phyloP scores from a whole-genome alignment of 2,329 filamentous ascomycete genomes.

The Boeremia exigua region DNA sequence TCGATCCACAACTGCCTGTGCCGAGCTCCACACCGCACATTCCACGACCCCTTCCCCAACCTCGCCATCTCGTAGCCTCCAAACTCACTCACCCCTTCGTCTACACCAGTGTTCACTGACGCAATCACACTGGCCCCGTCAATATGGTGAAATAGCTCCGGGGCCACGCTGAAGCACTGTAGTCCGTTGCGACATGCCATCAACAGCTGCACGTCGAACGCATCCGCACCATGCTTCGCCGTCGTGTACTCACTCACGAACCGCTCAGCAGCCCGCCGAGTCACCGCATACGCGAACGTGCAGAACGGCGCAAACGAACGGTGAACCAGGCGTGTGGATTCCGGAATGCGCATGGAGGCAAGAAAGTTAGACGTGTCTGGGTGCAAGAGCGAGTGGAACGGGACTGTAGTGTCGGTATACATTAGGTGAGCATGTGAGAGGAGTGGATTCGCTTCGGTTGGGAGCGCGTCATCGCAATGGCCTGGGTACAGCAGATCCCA shows the following conservation, averaged over 20 bases:
- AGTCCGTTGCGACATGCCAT: constrained; percentile 48
- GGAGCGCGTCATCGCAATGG: constrained; percentile 48
- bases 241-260: constrained; percentile 33
- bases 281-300: constrained; percentile 51
- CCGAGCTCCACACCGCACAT: constrained; percentile 21
- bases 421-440: background rate
- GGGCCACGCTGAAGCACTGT: constrained; percentile 46
- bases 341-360: constrained; percentile 9
- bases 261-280: constrained; percentile 36
- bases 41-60: constrained; percentile 19
- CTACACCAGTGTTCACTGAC: no score
- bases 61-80: background rate
- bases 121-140: constrained; percentile 35
- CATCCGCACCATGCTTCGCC: constrained; percentile 24
- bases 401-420: background rate
- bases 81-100: constrained; percentile 5
- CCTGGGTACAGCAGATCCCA: constrained; percentile 52
- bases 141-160: constrained; percentile 51
- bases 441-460: constrained; percentile 23
- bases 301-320: constrained; percentile 46
- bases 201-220: constrained; percentile 50
- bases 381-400: background rate
- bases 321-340: constrained; percentile 39
- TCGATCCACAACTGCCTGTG: constrained; percentile 15
- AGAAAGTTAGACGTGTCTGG: background rate